Base-by-base conservation (phyloP, 805 yeast species). In the Tetrapisispora pingtungensis region DNA sequence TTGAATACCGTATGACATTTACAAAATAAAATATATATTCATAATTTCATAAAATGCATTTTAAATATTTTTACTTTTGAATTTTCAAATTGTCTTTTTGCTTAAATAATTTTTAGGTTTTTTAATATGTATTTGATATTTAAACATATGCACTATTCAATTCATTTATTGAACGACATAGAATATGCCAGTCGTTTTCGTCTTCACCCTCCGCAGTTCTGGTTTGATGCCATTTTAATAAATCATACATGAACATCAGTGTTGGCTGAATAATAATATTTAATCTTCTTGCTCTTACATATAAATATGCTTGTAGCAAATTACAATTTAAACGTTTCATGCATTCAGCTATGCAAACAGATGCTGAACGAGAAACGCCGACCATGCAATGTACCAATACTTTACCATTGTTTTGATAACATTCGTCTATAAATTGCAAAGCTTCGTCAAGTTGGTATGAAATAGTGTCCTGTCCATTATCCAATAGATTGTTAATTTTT, bases 221-320 rank as follows among this genome's bases (percentile, higher is more conserved):
- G 50, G 54, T 38, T 44, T 70, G 73, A 43, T 64, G 66, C 58
- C 65, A 61, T 59, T 80, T 81, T 61, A 86, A 77, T 48, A 90
- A 69, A 57, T 89, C 97, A 62, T 87, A 90, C 87, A 88, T 84
- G 58, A 90, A 81, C 59, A 90, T 76, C 59, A 90, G 68, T 60
- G 88, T 90, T 13, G 97, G 97, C 63, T 90, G 97, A 50, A 90
- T 90, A 28, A 90, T 86, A 46, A 90, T 89, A 61, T 90, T 90
- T 56, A 90, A 72, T 43, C 97, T 70, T 42, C 96, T 70, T 3
- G 87, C 96, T 35, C 97, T 71, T n/a, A 88, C 96, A 64, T 72
- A 87, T 36, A 89, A 64, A 56, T 89, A 90, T 0, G 97, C 96
- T 28, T 80, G 69, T 2, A 93, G 80, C 26, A 90, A 66, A 36